These are phyloP conservation scores for Yamadazyma akitaensis DNA, from an alignment of 805 yeast genomes.

Conservation along the genomic window DNA sequence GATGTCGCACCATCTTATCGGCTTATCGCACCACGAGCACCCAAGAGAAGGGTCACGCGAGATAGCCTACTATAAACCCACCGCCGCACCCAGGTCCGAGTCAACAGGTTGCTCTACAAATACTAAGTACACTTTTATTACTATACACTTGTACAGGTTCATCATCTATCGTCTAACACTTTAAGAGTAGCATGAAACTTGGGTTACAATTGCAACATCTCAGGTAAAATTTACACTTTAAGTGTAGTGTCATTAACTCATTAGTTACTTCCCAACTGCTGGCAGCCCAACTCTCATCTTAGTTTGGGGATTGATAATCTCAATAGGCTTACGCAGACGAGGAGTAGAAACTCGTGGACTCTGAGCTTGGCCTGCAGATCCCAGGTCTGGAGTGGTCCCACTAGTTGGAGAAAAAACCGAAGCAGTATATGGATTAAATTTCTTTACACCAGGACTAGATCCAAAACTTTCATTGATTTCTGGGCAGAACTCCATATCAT, in stretches of 20 bases:
- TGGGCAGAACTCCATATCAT: constrained; percentile 64
- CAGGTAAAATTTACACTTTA: neutral
- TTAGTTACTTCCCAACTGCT: constrained; percentile 9
- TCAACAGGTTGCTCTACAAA: neutral
- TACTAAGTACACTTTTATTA: neutral
- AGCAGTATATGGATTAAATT: constrained; percentile 68
- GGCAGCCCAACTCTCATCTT: constrained; percentile 54
- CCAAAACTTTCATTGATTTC: constrained; percentile 40
- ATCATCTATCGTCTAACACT: neutral
- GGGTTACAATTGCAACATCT: too few species aligned
- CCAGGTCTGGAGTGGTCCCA: constrained; percentile 11
- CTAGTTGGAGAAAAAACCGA: constrained; percentile 52
- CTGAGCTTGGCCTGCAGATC: constrained; percentile 8
- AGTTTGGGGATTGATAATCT: constrained; percentile 61
- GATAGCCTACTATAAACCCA: neutral
- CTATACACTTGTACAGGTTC: neutral
- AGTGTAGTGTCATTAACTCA: constrained; percentile 6
- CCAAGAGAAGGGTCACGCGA: neutral
- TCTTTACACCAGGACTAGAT: constrained; percentile 41
- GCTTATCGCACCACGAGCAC: neutral
- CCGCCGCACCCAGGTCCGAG: neutral
- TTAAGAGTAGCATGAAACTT: neutral
- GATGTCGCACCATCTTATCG: neutral
- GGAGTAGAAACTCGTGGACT: constrained; percentile 54
- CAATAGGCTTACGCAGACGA: constrained; percentile 55